Conservation (phyloP, 2,329 filamentous ascomycete species). For the Aspergillus brasiliensis region DNA sequence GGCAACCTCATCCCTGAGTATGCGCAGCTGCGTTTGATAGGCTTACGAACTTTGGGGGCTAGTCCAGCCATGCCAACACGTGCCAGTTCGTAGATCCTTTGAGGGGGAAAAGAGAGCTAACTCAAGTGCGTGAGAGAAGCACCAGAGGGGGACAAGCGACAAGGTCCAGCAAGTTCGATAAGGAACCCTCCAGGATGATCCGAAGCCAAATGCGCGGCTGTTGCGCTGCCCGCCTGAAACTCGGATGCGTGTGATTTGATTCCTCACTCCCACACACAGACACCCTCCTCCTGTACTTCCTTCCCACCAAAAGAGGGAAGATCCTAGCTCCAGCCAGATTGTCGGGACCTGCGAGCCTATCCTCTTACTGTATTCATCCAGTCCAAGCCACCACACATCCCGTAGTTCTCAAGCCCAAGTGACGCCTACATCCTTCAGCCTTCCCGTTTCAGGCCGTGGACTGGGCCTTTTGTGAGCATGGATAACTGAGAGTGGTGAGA, state of each 20-base stretch:
- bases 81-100: constrained; percentile 25
- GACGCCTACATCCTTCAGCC: not conserved
- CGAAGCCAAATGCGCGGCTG: not conserved
- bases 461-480: constrained; percentile 1
- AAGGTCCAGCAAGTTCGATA: not conserved
- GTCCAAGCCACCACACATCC: not conserved
- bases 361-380: not conserved
- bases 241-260: constrained; percentile 14
- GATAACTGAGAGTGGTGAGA: constrained; percentile 11
- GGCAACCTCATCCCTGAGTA: constrained; percentile 8
- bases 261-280: not conserved
- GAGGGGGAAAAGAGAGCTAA: constrained; percentile 6
- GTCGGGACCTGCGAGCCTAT: constrained; percentile 18
- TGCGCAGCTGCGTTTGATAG: constrained; percentile 8
- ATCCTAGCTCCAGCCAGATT: constrained; percentile 27
- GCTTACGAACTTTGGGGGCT: constrained; percentile 10
- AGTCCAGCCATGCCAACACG: constrained; percentile 19
- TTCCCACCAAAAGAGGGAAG: constrained; percentile 13
- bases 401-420: not conserved
- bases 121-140: not conserved
- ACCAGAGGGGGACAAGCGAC: constrained; percentile 5
- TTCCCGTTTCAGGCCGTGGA: not conserved
- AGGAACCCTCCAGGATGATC: constrained; percentile 2
- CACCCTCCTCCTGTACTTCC: not conserved
- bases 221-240: constrained; percentile 11